Conservation (phyloP, 1,284 basidiomycete genomes). For the Wolfiporia cocos region DNA sequence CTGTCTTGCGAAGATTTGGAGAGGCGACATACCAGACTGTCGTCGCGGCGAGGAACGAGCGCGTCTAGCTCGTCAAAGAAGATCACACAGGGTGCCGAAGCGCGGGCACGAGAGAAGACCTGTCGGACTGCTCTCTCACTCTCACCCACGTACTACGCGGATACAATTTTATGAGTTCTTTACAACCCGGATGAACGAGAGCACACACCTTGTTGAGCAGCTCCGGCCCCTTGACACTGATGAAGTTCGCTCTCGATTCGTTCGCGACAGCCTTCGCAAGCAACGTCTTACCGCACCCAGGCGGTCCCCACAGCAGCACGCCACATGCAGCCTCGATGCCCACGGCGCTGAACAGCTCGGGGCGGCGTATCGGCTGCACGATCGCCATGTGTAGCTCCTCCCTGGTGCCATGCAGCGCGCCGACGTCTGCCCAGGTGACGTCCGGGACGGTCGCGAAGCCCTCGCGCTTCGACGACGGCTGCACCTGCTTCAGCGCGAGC, state of each 20-base stretch:
- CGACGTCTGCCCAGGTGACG: slow-evolving; percentile 92
- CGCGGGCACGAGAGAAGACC: slow-evolving; percentile 85
- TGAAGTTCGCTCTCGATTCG: slow-evolving; percentile 92
- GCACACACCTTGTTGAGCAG: slow-evolving; percentile 83
- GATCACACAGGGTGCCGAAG: slow-evolving; percentile 85
- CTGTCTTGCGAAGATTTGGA: not conserved
- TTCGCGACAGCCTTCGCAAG: slow-evolving; percentile 97
- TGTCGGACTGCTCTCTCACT: slow-evolving; percentile 93
- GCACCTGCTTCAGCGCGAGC: slow-evolving; percentile 77
- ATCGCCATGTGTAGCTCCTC: slow-evolving; percentile 97
- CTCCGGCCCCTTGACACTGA: slow-evolving; percentile 96
- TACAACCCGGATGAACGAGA: not conserved
- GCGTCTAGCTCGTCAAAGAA: slow-evolving; percentile 98
- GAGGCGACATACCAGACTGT: slow-evolving; percentile 64
- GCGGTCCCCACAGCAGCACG: slow-evolving; percentile 97
- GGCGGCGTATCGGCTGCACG: slow-evolving; percentile 89
- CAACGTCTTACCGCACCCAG: slow-evolving; percentile 95
- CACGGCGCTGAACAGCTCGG: slow-evolving; percentile 83
- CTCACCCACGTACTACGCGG: slow-evolving; percentile 90
- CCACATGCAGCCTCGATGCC: slow-evolving; percentile 88
- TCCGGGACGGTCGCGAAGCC: slow-evolving; percentile 97
- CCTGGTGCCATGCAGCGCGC: slow-evolving; percentile 81
- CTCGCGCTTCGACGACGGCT: slow-evolving; percentile 95
- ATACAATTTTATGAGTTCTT: not conserved
- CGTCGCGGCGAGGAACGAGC: slow-evolving; percentile 90